Base-by-base conservation (phyloP, 331 rosid species). In the Dryas integrifolia region DNA sequence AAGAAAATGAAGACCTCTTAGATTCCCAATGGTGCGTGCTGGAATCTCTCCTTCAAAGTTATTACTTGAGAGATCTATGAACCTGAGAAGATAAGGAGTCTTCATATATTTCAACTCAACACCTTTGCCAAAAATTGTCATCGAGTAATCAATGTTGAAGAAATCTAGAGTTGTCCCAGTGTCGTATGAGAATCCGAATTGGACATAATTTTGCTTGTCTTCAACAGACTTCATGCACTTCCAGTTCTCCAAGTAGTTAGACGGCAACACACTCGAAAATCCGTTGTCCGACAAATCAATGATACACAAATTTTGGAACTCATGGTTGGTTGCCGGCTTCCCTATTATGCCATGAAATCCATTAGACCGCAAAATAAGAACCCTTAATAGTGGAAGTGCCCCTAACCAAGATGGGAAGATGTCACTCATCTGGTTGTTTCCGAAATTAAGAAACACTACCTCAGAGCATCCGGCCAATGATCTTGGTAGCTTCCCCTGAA, bases 41-140 rank as follows among this genome's bases (percentile, higher is more conserved):
- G 80, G 80, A 5, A 59, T 76, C 41, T 69, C 49, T 4, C 80
- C 70, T 30, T 30, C 35, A 30, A 30, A 30, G 35, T 30, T 30
- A 2, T 30, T 30, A 30, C 35, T 30, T 30, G 35, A 30, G 35
- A 30, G 35, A 30, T 30, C 35, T 30, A 30, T 30, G 35, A 30
- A 30, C 3, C 35, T 30, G 35, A 30, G 35, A 1, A 1, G 35
- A 30, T 30, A 30, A 30, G 35, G 35, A 30, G 35, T 30, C 35
- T 30, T 30, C 35, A 30, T 30, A 30, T 30, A 30, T 30, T 30
- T 30, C 35, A 30, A 30, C 35, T 30, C 35, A 30, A 30, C 35
- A 0, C 35, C 35, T 30, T 30, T 30, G 35, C 35, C 3, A 30
- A 30, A 30, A 30, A 30, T 30, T 0, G 35, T 30, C 35, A 30